Percentiles rank a stretch among this genome's conserved stretches.
These are phyloP conservation scores for Rhodotorula sp. DNA, from an alignment of 1,284 basidiomycete genomes.

Conservation along the genomic window DNA sequence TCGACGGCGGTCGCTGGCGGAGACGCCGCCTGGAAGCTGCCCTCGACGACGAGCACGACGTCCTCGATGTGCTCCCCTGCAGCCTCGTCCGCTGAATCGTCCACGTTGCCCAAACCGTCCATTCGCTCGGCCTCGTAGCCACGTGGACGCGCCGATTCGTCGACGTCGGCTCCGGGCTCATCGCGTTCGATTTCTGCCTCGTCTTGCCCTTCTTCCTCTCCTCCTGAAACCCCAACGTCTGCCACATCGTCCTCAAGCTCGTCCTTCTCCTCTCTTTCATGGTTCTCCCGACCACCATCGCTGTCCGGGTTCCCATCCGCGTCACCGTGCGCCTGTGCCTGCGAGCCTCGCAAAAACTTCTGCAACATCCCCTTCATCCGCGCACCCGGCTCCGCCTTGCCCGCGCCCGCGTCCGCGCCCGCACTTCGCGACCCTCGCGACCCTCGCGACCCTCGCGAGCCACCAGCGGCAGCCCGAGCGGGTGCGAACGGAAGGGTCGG, in stretches of 20 bases:
- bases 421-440: no score
- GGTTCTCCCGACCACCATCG: conserved; percentile 35
- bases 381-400: not conserved
- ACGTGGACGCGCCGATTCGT: no score
- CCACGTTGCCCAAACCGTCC: not conserved
- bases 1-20: conserved; percentile 5
- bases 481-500: no score
- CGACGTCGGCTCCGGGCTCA: conserved; percentile 25
- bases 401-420: no score
- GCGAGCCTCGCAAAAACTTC: conserved; percentile 23
- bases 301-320: conserved; percentile 8
- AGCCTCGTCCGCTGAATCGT: not conserved
- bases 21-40: conserved; percentile 7
- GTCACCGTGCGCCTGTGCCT: conserved; percentile 25
- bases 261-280: conserved; percentile 16
- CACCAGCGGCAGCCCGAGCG: no score
- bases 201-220: not conserved
- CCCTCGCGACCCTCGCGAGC: not conserved
- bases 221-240: not conserved
- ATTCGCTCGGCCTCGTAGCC: not conserved
- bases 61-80: conserved; percentile 1
- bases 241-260: conserved; percentile 10
- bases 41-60: conserved; percentile 16
- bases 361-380: not conserved
- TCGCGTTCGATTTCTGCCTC: conserved; percentile 20